A percentile compares a stretch with the other conserved stretches of the same genome.
Conservation (phyloP, 352 stramenopile species). For the Phytophthora megakarya region DNA sequence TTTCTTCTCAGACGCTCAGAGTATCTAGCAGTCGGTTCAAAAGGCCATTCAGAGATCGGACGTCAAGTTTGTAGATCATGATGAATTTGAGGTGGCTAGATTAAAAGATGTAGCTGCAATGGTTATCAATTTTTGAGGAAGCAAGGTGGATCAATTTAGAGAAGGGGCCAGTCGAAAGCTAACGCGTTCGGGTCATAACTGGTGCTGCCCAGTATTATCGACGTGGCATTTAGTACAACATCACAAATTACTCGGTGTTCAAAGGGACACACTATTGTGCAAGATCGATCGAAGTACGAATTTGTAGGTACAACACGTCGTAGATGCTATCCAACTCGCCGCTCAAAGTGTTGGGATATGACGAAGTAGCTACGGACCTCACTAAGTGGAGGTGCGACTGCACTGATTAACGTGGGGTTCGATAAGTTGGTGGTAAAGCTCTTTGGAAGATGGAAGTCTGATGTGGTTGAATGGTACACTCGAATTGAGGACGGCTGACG, state of each 20-base stretch:
- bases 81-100: too few species aligned
- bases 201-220: constrained; percentile 10
- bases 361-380: too few species aligned
- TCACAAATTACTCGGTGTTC: background rate
- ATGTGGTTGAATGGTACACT: too few species aligned
- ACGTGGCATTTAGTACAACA: constrained; percentile 1
- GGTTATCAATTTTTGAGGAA: constrained; percentile 6
- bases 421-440: too few species aligned
- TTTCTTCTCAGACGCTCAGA: constrained; percentile 26
- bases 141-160: constrained; percentile 10
- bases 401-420: too few species aligned
- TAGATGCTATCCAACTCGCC: too few species aligned
- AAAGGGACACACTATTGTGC: background rate
- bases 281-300: background rate
- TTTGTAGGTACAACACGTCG: background rate
- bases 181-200: background rate
- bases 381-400: too few species aligned
- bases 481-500: too few species aligned
- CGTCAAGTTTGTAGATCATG: background rate
- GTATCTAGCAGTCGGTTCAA: constrained; percentile 18
- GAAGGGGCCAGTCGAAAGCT: background rate
- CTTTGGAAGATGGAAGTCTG: too few species aligned
- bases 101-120: too few species aligned
- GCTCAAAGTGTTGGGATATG: too few species aligned
- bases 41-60: background rate